Conservation (phyloP, 768 basidiomycete genomes). For the Boletus insuetus region DNA sequence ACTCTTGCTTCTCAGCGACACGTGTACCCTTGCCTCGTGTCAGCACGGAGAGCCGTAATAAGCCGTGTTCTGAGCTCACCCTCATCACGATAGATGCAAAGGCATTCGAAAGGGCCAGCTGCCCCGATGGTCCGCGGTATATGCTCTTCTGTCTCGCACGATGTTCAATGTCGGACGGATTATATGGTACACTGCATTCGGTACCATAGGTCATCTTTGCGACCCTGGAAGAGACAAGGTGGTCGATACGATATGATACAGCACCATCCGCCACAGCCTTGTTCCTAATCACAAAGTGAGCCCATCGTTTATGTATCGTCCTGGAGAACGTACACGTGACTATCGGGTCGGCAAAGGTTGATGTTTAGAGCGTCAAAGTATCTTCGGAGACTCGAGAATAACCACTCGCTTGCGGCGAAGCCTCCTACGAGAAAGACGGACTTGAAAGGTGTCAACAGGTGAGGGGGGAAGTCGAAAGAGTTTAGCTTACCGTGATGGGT, state of each 20-base stretch:
- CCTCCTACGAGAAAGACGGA: constrained; percentile 53
- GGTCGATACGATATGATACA: constrained; percentile 42
- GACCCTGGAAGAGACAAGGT: constrained; percentile 47
- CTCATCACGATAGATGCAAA: constrained; percentile 44
- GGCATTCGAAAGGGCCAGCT: constrained; percentile 36
- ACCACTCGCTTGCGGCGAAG: constrained; percentile 49
- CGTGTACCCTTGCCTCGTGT: constrained; percentile 37
- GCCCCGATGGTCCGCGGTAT: constrained; percentile 38
- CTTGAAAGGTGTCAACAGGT: constrained; percentile 8
- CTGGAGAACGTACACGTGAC: constrained; percentile 45
- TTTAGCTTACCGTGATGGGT: constrained; percentile 31
- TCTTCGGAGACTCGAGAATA: constrained; percentile 42
- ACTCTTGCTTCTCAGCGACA: constrained; percentile 46
- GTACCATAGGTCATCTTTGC: constrained; percentile 49
- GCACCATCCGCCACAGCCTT: constrained; percentile 57
- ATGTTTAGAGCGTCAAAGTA: constrained; percentile 39
- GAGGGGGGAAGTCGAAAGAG: neutral
- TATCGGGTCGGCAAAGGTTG: constrained; percentile 48
- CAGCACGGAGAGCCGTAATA: neutral
- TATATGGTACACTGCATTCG: constrained; percentile 36
- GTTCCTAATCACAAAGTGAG: constrained; percentile 31
- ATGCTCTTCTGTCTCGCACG: constrained; percentile 29
- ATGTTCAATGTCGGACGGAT: constrained; percentile 41
- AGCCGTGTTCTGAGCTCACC: constrained; percentile 22
- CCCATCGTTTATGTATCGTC: neutral